Conservation (phyloP, 257 asterid species). For the Oldenlandia corymbosa region DNA sequence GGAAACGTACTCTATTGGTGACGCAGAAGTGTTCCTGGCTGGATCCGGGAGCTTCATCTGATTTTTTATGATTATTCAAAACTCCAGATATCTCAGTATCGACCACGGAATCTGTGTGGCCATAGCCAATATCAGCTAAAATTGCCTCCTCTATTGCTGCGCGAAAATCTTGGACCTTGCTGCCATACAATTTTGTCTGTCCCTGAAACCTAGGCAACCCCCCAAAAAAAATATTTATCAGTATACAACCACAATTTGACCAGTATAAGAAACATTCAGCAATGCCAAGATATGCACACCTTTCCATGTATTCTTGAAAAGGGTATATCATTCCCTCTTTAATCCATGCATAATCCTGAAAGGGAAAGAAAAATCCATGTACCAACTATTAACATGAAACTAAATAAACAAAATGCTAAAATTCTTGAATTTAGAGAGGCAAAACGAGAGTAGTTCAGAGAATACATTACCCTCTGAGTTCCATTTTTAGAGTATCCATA, state of each 20-base stretch:
- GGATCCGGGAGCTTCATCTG: constrained; percentile 74
- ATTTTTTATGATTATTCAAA: constrained; percentile 31
- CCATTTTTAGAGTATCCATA: constrained; percentile 70
- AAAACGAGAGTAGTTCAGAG: constrained; percentile 4
- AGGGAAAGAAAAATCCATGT: background rate
- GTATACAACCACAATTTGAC: constrained; percentile 7
- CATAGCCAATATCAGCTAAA: constrained; percentile 52
- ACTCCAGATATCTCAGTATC: constrained; percentile 36
- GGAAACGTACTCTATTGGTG: constrained; percentile 58
- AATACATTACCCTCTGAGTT: constrained; percentile 52
- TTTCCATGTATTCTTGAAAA: constrained; percentile 69
- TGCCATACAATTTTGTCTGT: constrained; percentile 86
- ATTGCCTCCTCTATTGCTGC: constrained; percentile 86
- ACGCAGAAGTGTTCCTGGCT: constrained; percentile 55
- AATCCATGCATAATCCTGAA: constrained; percentile 89
- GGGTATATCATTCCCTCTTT: constrained; percentile 91
- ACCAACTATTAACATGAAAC: background rate
- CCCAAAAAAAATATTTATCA: constrained; percentile 17
- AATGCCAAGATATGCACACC: constrained; percentile 38
- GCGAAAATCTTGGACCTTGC: constrained; percentile 71
- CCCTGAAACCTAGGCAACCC: constrained; percentile 70
- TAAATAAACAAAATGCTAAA: background rate
- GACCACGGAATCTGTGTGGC: constrained; percentile 27
- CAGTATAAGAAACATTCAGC: constrained; percentile 11
- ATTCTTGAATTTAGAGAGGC: background rate